Evolutionary conservation across 1,139 yeast genomes (phyloP).

Genomic region (Lodderomyces beijingensis): DNA sequence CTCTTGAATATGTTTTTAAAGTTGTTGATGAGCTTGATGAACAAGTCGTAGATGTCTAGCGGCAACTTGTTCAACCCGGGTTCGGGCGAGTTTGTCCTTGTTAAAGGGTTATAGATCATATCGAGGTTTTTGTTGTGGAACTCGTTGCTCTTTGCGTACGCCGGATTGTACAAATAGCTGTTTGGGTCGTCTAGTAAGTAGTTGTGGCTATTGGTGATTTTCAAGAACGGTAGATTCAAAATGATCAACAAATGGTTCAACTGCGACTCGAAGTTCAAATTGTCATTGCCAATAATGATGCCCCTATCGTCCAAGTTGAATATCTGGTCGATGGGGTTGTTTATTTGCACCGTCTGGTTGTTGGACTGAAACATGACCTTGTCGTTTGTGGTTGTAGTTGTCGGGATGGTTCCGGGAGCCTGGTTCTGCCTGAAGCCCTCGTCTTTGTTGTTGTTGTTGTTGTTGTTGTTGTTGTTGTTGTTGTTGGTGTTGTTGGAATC

Average conservation of each 20-base stretch:
- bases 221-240: slow-evolving; percentile 42
- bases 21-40: slow-evolving; percentile 43
- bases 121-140: slow-evolving; percentile 40
- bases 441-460: background rate
- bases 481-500: slow-evolving; percentile 2
- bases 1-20: slow-evolving; percentile 41
- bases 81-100: slow-evolving; percentile 18
- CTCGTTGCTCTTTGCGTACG: slow-evolving; percentile 36
- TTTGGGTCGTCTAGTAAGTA: slow-evolving; percentile 42
- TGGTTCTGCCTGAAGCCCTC: slow-evolving; percentile 4
- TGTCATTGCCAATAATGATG: slow-evolving; percentile 45
- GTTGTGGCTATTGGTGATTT: slow-evolving; percentile 46
- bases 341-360: slow-evolving; percentile 27
- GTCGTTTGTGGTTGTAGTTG: slow-evolving; percentile 13
- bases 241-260: slow-evolving; percentile 45
- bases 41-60: slow-evolving; percentile 40
- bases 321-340: slow-evolving; percentile 47
- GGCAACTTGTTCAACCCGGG: slow-evolving; percentile 25
- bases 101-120: slow-evolving; percentile 41
- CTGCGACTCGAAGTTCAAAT: slow-evolving; percentile 46
- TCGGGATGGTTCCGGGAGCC: slow-evolving; percentile 6
- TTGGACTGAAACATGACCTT: slow-evolving; percentile 14
- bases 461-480: background rate
- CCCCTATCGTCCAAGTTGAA: slow-evolving; percentile 45
- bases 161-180: slow-evolving; percentile 41